Evolutionary conservation across 371 early-diverging fungal genomes (phyloP).

Genomic region (Zancudomyces culisetae): DNA sequence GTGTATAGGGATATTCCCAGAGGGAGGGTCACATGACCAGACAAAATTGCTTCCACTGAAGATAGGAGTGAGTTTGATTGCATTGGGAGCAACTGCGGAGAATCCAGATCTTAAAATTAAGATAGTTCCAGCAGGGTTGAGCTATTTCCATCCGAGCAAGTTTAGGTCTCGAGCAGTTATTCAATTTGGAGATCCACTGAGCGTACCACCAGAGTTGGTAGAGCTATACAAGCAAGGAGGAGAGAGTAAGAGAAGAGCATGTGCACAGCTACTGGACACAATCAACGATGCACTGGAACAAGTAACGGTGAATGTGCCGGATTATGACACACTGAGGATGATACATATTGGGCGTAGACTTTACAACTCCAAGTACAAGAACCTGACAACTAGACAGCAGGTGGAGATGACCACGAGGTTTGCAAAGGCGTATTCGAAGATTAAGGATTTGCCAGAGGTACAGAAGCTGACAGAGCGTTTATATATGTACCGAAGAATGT

Average conservation of each 20-base stretch:
- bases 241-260: conserved; percentile 54
- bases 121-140: conserved; percentile 82
- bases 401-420: conserved; percentile 82
- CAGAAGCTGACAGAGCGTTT: conserved; percentile 49
- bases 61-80: conserved; percentile 81
- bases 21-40: conserved; percentile 93
- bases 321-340: conserved; percentile 73
- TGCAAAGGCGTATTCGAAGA: conserved; percentile 64
- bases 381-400: conserved; percentile 60
- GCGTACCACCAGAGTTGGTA: conserved; percentile 49
- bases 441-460: conserved; percentile 63
- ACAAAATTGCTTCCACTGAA: conserved; percentile 87
- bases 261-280: conserved; percentile 47
- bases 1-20: conserved; percentile 92
- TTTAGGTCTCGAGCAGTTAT: conserved; percentile 92
- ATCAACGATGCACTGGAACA: conserved; percentile 57
- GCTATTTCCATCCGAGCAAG: conserved; percentile 89
- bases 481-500: conserved; percentile 63
- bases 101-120: conserved; percentile 73
- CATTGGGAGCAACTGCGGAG: conserved; percentile 79
- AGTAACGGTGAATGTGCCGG: conserved; percentile 83
- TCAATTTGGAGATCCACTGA: conserved; percentile 81
- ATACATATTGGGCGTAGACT: conserved; percentile 89
- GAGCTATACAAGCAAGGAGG: conserved; percentile 69
- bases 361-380: conserved; percentile 69